A percentile compares a stretch with the other conserved stretches of the same genome.
These are phyloP conservation scores for Omphalotus olearius DNA, from an alignment of 1,284 basidiomycete species.

Conservation along the genomic window DNA sequence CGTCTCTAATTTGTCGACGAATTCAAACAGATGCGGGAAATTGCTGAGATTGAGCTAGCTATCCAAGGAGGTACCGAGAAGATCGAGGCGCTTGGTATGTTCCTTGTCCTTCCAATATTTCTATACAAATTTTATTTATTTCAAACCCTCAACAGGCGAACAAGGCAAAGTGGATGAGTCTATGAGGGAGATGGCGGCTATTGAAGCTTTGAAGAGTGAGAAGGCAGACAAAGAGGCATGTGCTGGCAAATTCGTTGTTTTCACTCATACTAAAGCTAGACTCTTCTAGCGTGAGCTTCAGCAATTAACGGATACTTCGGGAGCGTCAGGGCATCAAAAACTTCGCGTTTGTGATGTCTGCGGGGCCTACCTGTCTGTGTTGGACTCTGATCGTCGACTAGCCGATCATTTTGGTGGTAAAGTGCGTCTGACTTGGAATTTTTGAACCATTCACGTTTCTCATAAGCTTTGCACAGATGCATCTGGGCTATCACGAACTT, in stretches of 20 bases:
- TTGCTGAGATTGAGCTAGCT: constrained; percentile 97
- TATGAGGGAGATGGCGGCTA: constrained; percentile 95
- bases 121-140: constrained; percentile 18
- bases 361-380: constrained; percentile 95
- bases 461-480: constrained; percentile 67
- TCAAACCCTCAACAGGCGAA: constrained; percentile 78
- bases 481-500: constrained; percentile 96
- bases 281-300: constrained; percentile 82
- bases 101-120: constrained; percentile 12
- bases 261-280: constrained; percentile 15
- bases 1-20: background rate
- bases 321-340: constrained; percentile 98
- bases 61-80: constrained; percentile 98
- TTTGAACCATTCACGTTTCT: constrained; percentile 8
- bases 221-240: constrained; percentile 92
- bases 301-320: constrained; percentile 95
- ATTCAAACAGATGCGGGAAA: constrained; percentile 85
- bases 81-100: constrained; percentile 87
- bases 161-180: constrained; percentile 98
- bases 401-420: constrained; percentile 99
- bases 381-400: constrained; percentile 97
- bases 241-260: constrained; percentile 16
- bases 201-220: constrained; percentile 95
- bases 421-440: constrained; percentile 42
- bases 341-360: constrained; percentile 99